phyloP scores from a whole-genome alignment of 2,329 filamentous ascomycete genomes.

The Neonectria sp. region DNA sequence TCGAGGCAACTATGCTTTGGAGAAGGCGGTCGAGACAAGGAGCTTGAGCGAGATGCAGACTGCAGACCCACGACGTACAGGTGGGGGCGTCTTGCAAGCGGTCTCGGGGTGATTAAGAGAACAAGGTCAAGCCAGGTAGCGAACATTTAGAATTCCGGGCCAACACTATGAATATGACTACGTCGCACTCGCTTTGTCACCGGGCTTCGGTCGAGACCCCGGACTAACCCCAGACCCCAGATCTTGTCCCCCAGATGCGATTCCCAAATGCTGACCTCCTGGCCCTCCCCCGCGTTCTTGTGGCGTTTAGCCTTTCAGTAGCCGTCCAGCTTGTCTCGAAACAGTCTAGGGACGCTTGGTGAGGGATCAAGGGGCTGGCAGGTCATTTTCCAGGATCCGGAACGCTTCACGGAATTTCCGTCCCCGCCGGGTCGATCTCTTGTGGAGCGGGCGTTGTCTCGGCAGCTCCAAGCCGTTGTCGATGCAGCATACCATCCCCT shows the following conservation, averaged over 20 bases:
- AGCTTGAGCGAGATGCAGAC: neutral
- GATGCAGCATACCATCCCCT: too few relatives aligned
- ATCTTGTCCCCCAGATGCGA: neutral
- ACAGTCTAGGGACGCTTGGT: neutral
- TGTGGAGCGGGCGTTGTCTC: too few relatives aligned
- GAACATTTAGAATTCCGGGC: neutral
- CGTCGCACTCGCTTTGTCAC: neutral
- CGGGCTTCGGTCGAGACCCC: neutral
- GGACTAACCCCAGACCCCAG: slow-evolving; percentile 2
- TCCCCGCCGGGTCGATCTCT: neutral
- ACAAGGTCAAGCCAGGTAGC: neutral
- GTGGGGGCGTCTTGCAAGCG: neutral
- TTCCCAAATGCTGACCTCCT: neutral
- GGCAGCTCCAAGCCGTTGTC: too few relatives aligned
- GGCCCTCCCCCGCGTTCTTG: slow-evolving; percentile 1
- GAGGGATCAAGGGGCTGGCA: neutral
- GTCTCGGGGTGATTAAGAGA: neutral
- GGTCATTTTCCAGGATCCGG: neutral
- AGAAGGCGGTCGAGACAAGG: too few relatives aligned
- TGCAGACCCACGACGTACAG: too few relatives aligned
- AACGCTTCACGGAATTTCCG: slow-evolving; percentile 1
- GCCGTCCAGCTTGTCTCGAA: neutral
- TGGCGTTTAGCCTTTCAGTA: neutral
- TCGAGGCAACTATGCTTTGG: neutral
- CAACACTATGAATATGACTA: neutral